phyloP scores from a whole-genome alignment of 2,329 filamentous ascomycete genomes.

The Neofusicoccum sp. region DNA sequence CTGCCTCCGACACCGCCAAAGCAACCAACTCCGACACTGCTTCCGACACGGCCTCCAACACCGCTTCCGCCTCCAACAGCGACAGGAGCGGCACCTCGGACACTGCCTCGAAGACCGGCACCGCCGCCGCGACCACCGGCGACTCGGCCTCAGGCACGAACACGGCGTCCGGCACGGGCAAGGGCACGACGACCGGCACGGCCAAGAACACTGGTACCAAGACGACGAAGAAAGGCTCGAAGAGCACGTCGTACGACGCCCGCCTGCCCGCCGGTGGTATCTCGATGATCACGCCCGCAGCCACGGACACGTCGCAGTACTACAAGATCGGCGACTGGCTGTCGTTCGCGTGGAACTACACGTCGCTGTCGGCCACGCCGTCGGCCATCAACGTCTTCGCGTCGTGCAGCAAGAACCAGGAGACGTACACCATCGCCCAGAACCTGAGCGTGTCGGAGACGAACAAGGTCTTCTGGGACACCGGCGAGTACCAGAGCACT shows the following conservation, averaged over 20 bases:
- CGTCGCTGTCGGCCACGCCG: slow-evolving; percentile 59
- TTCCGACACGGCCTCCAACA: slow-evolving; percentile 3
- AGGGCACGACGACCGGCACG: slow-evolving; percentile 3
- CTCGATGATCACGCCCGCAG: slow-evolving; percentile 59
- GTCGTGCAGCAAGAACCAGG: slow-evolving; percentile 57
- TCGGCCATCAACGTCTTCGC: slow-evolving; percentile 61
- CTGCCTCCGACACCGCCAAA: not conserved
- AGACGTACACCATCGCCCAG: slow-evolving; percentile 60
- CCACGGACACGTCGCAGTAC: slow-evolving; percentile 51
- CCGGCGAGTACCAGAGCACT: slow-evolving; percentile 48
- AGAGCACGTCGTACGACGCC: slow-evolving; percentile 46
- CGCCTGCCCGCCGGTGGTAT: slow-evolving; percentile 59
- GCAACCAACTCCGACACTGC: not conserved
- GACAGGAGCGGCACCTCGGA: not conserved
- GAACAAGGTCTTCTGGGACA: slow-evolving; percentile 60
- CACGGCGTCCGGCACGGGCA: not conserved
- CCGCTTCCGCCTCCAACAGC: not conserved
- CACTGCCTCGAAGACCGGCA: not conserved
- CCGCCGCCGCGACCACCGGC: not conserved
- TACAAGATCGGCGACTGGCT: slow-evolving; percentile 64
- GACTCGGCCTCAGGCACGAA: not conserved
- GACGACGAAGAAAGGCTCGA: slow-evolving; percentile 13
- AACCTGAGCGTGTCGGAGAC: slow-evolving; percentile 58
- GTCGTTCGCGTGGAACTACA: slow-evolving; percentile 69
- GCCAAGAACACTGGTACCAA: not conserved